Percentiles rank a stretch among this genome's conserved stretches.
Evolutionary conservation across 768 basidiomycete genomes (phyloP).

Genomic region (Pisolithus marmoratus): DNA sequence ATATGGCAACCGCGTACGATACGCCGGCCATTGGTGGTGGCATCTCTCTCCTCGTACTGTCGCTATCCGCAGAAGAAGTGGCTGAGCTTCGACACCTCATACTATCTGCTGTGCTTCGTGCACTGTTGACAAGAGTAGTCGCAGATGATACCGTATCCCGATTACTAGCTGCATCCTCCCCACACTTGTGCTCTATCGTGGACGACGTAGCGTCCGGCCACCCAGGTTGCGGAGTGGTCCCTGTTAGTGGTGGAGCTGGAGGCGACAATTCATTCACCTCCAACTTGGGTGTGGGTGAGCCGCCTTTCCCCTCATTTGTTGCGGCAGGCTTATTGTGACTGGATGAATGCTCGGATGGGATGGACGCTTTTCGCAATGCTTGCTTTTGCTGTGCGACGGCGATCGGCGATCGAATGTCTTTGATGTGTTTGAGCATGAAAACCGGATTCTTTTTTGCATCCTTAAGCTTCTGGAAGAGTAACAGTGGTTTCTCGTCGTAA

Average conservation of each 20-base stretch:
- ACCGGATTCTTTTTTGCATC: slow-evolving; percentile 97
- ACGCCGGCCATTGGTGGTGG: slow-evolving; percentile 46
- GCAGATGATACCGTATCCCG: slow-evolving; percentile 30
- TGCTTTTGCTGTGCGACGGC: slow-evolving; percentile 96
- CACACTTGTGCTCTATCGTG: slow-evolving; percentile 39
- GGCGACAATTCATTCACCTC: slow-evolving; percentile 61
- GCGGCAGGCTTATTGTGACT: slow-evolving; percentile 20
- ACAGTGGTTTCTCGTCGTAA: slow-evolving; percentile 95
- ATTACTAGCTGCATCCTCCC: slow-evolving; percentile 36
- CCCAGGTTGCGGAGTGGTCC: slow-evolving; percentile 59
- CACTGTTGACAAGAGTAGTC: slow-evolving; percentile 30
- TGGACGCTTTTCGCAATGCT: slow-evolving; percentile 74
- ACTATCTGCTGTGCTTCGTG: slow-evolving; percentile 22
- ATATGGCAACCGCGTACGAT: slow-evolving; percentile 96
- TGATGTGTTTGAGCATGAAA: slow-evolving; percentile 95
- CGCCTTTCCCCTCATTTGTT: slow-evolving; percentile 25
- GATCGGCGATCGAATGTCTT: slow-evolving; percentile 94
- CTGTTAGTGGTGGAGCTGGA: slow-evolving; percentile 49
- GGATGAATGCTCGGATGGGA: slow-evolving; percentile 22
- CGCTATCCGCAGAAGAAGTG: slow-evolving; percentile 24
- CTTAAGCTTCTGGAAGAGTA: slow-evolving; percentile 96
- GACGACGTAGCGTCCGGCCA: slow-evolving; percentile 77
- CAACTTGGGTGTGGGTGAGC: slow-evolving; percentile 60
- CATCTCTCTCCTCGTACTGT: slow-evolving; percentile 36
- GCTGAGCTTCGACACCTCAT: slow-evolving; percentile 13